phyloP scores from a whole-genome alignment of 768 basidiomycete genomes.

The Amanita pallidorosea region DNA sequence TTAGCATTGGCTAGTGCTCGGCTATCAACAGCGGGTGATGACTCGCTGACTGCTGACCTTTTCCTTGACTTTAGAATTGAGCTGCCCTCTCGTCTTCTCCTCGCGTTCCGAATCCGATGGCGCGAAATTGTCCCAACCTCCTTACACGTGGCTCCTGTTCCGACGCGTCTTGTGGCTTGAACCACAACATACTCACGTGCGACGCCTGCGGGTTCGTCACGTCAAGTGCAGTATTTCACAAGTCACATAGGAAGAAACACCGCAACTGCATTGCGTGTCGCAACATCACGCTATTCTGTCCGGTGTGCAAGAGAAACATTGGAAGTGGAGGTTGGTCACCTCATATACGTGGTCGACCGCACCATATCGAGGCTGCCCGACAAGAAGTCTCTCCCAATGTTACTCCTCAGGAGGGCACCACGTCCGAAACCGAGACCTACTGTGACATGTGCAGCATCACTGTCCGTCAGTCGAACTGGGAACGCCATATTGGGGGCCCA shows the following conservation, averaged over 20 bases:
- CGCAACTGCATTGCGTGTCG: slow-evolving; percentile 1
- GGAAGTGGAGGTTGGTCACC: background rate
- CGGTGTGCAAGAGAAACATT: slow-evolving; percentile 5
- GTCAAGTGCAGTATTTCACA: slow-evolving; percentile 7
- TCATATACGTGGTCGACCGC: slow-evolving; percentile 1
- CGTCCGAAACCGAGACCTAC: slow-evolving; percentile 5
- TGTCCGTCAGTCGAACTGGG: slow-evolving; percentile 20
- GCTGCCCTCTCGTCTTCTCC: too few relatives aligned
- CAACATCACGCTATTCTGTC: slow-evolving; percentile 4
- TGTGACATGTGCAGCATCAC: slow-evolving; percentile 19
- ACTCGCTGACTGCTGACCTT: too few relatives aligned
- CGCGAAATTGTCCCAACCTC: slow-evolving; percentile 10
- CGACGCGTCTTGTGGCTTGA: slow-evolving; percentile 6
- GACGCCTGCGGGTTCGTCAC: slow-evolving; percentile 13
- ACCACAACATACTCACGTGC: slow-evolving; percentile 11
- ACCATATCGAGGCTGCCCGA: background rate
- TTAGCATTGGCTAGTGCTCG: too few relatives aligned
- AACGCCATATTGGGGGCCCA: slow-evolving; percentile 16
- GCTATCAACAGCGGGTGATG: too few relatives aligned
- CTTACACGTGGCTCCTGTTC: slow-evolving; percentile 11
- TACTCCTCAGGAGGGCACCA: slow-evolving; percentile 10
- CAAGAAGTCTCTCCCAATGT: background rate
- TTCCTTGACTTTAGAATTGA: too few relatives aligned
- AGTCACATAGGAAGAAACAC: slow-evolving; percentile 10
- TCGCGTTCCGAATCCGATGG: background rate